Percentiles rank a stretch among this genome's conserved stretches.
Conservation (phyloP, 805 yeast genomes). For the Sungouiozyma intestinalis region DNA sequence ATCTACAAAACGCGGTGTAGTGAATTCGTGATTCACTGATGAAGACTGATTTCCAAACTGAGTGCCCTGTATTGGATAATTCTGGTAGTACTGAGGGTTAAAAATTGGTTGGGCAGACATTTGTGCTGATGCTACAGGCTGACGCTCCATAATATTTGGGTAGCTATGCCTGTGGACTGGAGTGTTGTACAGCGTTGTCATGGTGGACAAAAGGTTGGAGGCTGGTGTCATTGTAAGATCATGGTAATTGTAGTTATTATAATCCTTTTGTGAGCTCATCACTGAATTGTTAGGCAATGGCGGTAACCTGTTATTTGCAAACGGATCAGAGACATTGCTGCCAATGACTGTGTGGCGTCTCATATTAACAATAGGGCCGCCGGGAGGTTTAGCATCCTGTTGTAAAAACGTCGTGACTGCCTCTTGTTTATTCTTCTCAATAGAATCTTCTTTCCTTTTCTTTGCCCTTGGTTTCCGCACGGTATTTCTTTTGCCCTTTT, state of each 20-base stretch:
- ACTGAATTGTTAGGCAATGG: not conserved
- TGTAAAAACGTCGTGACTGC: not conserved
- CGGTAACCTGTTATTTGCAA: not conserved
- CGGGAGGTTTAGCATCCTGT: not conserved
- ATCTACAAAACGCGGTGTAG: not conserved
- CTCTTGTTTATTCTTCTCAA: not conserved
- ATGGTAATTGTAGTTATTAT: not conserved
- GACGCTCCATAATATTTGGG: constrained; percentile 7
- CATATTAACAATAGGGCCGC: not conserved
- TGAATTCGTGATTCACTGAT: not conserved
- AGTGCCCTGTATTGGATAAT: not conserved
- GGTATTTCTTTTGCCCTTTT: not conserved
- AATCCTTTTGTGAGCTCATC: not conserved
- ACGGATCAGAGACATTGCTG: not conserved
- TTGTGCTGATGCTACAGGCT: not conserved
- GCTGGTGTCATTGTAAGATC: constrained; percentile 9
- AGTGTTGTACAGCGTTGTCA: constrained; percentile 20
- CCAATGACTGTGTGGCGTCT: not conserved
- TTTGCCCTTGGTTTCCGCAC: not conserved
- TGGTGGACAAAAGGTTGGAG: constrained; percentile 14
- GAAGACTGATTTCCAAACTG: not conserved
- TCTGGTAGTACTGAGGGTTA: not conserved
- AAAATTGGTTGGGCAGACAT: not conserved
- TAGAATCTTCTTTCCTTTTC: not conserved
- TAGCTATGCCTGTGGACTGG: constrained; percentile 19